Conservation (phyloP, 441 rosid species). For the Dalechampia spathulata region DNA sequence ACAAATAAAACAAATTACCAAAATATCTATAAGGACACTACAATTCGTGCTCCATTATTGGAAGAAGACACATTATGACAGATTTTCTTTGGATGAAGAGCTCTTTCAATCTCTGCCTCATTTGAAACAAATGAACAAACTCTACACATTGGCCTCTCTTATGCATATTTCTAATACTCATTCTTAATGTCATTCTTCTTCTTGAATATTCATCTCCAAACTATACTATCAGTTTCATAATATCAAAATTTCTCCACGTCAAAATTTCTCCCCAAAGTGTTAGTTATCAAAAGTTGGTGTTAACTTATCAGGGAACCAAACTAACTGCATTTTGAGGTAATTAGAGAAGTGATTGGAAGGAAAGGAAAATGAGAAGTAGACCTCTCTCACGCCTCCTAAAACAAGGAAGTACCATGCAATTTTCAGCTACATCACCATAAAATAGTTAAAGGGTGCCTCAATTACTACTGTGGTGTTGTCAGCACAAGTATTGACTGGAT, state of each 20-base stretch:
- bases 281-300: background rate
- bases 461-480: background rate
- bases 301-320: background rate
- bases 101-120: too few relatives aligned
- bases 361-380: background rate
- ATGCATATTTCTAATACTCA: background rate
- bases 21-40: background rate
- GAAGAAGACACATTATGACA: too few relatives aligned
- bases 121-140: background rate
- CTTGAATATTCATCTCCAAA: background rate
- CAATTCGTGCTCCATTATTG: too few relatives aligned
- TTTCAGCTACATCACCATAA: background rate
- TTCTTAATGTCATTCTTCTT: background rate
- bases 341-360: background rate
- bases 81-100: too few relatives aligned
- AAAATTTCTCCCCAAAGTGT: background rate
- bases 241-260: background rate
- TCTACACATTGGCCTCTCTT: background rate
- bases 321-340: background rate
- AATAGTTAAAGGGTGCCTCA: background rate
- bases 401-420: background rate
- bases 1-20: background rate
- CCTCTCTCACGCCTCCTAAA: background rate
- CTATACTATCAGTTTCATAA: background rate
- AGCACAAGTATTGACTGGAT: background rate